Evolutionary conservation across 1,284 basidiomycete genomes (phyloP).

Genomic region (Tilletia caries): DNA sequence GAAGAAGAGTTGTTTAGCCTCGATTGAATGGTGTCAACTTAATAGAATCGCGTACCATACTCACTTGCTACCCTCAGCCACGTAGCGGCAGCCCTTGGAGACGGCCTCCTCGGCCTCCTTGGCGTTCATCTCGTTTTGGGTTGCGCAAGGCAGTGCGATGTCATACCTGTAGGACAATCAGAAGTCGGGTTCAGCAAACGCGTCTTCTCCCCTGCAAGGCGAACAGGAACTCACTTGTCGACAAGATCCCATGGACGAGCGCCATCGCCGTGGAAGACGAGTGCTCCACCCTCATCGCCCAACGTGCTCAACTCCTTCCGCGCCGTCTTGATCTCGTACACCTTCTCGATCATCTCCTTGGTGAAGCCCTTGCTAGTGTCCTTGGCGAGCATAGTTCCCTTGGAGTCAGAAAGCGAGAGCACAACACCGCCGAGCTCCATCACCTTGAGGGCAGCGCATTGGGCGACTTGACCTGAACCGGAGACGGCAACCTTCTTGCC

Average conservation of each 20-base stretch:
- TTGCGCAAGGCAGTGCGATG: constrained; percentile 72
- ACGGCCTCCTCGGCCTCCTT: constrained; percentile 70
- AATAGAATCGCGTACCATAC: too few species aligned
- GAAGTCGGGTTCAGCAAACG: not conserved
- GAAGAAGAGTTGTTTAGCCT: too few species aligned
- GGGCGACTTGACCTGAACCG: constrained; percentile 67
- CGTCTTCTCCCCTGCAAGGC: not conserved
- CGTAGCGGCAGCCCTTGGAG: constrained; percentile 68
- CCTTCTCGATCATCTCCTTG: constrained; percentile 54
- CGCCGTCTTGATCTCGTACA: constrained; percentile 64
- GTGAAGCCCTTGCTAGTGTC: constrained; percentile 56
- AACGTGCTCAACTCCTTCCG: constrained; percentile 58
- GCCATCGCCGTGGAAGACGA: constrained; percentile 47
- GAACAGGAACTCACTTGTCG: constrained; percentile 47
- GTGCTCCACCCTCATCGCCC: constrained; percentile 24
- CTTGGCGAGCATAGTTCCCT: constrained; percentile 66
- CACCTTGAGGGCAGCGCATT: constrained; percentile 75
- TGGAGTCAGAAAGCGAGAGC: constrained; percentile 74
- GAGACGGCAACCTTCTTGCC: constrained; percentile 69
- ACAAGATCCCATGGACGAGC: constrained; percentile 72
- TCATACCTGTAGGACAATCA: constrained; percentile 54
- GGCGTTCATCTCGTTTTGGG: constrained; percentile 72
- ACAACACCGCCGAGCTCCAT: constrained; percentile 74
- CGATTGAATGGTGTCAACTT: too few species aligned
- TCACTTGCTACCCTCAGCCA: too few species aligned